phyloP scores from a whole-genome alignment of 78 protist genomes.

The Bodo saltans region DNA sequence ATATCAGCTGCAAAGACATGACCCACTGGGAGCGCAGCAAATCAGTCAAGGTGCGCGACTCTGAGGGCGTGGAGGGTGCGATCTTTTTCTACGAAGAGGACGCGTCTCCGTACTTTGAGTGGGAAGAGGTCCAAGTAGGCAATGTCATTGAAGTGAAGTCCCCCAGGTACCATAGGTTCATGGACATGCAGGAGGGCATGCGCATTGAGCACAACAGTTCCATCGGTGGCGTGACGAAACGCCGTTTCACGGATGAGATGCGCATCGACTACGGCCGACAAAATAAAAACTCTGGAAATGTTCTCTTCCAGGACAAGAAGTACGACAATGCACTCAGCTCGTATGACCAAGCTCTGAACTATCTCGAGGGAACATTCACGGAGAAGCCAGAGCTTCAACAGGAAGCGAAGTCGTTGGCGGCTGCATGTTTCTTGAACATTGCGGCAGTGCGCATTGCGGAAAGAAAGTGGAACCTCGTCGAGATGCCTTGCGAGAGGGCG shows the following conservation, averaged over 20 bases:
- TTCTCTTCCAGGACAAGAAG: neutral
- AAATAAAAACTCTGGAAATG: neutral
- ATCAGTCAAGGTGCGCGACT: slow-evolving; percentile 11
- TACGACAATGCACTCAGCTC: slow-evolving; percentile 10
- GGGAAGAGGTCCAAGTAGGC: slow-evolving; percentile 22
- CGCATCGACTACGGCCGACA: slow-evolving; percentile 14
- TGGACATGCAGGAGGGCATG: slow-evolving; percentile 31
- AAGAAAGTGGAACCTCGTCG: neutral
- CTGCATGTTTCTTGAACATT: neutral
- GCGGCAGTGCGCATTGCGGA: neutral
- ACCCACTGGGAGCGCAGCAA: slow-evolving; percentile 1
- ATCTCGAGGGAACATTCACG: neutral
- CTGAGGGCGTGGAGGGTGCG: slow-evolving; percentile 18
- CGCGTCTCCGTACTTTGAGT: neutral
- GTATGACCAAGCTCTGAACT: neutral
- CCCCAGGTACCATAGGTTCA: slow-evolving; percentile 15
- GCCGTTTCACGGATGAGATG: neutral
- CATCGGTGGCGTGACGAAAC: neutral
- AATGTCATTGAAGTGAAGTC: neutral
- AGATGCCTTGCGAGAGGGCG: neutral
- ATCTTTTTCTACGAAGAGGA: slow-evolving; percentile 28
- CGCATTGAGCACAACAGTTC: neutral
- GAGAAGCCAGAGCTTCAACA: neutral
- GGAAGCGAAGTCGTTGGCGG: neutral
- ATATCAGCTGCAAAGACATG: slow-evolving; percentile 4